Evolutionary conservation across 2,329 filamentous ascomycete genomes (phyloP).

Genomic region (Monilinia vaccinii-corymbosi): DNA sequence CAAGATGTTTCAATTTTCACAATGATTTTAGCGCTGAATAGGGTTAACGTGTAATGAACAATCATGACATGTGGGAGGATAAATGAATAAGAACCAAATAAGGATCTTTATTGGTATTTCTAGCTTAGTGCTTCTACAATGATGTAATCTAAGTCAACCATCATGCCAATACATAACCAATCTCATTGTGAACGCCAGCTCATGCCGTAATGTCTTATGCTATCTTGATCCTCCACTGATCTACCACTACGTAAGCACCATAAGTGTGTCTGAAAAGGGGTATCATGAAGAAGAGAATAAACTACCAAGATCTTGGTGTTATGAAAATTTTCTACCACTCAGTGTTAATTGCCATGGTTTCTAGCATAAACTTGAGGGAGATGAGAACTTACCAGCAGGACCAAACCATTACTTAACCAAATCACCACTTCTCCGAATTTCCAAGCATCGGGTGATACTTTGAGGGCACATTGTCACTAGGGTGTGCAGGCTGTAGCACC

Average conservation of each 20-base stretch:
- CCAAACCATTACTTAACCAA: not conserved
- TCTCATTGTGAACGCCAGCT: not conserved
- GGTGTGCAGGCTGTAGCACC: not conserved
- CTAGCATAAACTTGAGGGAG: not conserved
- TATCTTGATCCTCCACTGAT: not conserved
- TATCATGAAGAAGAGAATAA: constrained; percentile 6
- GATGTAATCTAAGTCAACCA: constrained; percentile 2
- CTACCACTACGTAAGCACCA: not conserved
- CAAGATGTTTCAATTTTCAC: constrained; percentile 11
- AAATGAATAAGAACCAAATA: constrained; percentile 7
- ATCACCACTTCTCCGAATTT: constrained; percentile 4
- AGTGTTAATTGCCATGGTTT: not conserved
- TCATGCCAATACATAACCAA: not conserved
- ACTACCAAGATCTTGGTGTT: not conserved
- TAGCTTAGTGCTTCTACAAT: constrained; percentile 5
- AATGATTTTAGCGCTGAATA: constrained; percentile 17
- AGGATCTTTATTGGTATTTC: constrained; percentile 20
- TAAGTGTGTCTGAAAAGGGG: constrained; percentile 1
- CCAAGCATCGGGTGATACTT: not conserved
- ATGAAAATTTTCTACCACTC: not conserved
- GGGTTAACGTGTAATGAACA: constrained; percentile 12
- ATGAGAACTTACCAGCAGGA: not conserved
- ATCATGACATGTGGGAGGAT: constrained; percentile 9
- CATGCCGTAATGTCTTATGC: not conserved
- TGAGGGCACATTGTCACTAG: not conserved